Percentiles rank a stretch among this genome's conserved stretches.
phyloP scores from a whole-genome alignment of 2,329 filamentous ascomycete genomes.

The Didymella lethalis region DNA sequence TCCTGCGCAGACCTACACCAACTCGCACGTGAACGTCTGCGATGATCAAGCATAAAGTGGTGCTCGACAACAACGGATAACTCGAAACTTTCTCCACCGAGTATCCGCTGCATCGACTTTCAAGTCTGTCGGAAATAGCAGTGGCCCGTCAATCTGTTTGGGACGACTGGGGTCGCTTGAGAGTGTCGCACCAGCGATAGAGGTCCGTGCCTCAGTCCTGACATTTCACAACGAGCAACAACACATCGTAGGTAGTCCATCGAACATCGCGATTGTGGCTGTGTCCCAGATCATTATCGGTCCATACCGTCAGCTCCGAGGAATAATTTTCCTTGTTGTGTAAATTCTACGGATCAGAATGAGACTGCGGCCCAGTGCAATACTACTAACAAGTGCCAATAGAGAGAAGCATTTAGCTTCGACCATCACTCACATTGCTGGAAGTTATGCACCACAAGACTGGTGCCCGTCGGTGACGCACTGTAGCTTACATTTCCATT shows the following conservation, averaged over 20 bases:
- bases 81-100: neutral
- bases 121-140: slow-evolving; percentile 33
- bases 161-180: slow-evolving; percentile 6
- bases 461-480: too few relatives aligned
- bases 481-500: slow-evolving; percentile 2
- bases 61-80: neutral
- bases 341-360: neutral
- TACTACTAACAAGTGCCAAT: neutral
- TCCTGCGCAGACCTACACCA: neutral
- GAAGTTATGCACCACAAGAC: too few relatives aligned
- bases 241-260: slow-evolving; percentile 4
- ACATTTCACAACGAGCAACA: slow-evolving; percentile 25
- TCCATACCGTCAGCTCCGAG: neutral
- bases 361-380: neutral
- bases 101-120: neutral
- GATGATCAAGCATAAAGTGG: neutral
- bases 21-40: neutral
- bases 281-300: neutral
- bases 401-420: neutral
- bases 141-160: slow-evolving; percentile 30
- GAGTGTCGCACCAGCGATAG: slow-evolving; percentile 28
- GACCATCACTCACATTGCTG: neutral
- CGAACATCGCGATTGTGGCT: slow-evolving; percentile 2
- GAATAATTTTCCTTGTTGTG: too few relatives aligned
- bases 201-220: slow-evolving; percentile 38